Evolutionary conservation across 2,329 filamentous ascomycete genomes (phyloP), one percentile per base, ranked within the genome.

Genomic region (Xylariaceae sp.): DNA sequence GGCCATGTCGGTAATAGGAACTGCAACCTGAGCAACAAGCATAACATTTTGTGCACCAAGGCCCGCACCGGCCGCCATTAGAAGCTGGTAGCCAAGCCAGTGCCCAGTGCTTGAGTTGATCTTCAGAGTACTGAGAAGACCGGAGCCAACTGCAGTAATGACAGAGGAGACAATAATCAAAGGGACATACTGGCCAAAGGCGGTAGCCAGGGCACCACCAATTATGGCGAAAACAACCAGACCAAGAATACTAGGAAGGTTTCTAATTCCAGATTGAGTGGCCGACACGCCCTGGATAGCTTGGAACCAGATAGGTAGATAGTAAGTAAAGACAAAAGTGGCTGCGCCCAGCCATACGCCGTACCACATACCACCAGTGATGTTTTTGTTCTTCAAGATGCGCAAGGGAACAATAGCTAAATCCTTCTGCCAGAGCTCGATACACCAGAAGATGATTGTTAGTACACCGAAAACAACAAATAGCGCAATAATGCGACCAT

Each of bases 301-400:
- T 57, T 79, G 76, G 59, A 80, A 79, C 74, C 75, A 80, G 29
- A 79, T 73, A 1, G 77, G 67, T 58, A 68, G 59, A 56, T 73
- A 75, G 60, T 73, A 75, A 19, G 73, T 57, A 26, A 65, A 37
- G 28, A 66, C 23, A 55, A 69, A 68, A 63, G 68, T 65, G 31
- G 49, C 23, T 28, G 63, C 61, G 40, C 74, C 68, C 54, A 75
- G 72, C 21, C 75, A 68, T 51, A 75, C 73, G 8, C 67, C 65
- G 41, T 69, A 66, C 29, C 70, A 51, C 11, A 64, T 54, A 9
- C 63, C 60, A n/a, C 66, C 61, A 53, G 52, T 58, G 26, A 79
- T 68, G 9, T 66, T 73, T 1, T 75, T 69, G 23, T 75, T 66
- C 36, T 58, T 65, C 24, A 77, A 31, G 56, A 79, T 72, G 6